These are phyloP conservation scores for Typha latifolia DNA, from an alignment of 176 grass and related monocot species.

Conservation along the genomic window DNA sequence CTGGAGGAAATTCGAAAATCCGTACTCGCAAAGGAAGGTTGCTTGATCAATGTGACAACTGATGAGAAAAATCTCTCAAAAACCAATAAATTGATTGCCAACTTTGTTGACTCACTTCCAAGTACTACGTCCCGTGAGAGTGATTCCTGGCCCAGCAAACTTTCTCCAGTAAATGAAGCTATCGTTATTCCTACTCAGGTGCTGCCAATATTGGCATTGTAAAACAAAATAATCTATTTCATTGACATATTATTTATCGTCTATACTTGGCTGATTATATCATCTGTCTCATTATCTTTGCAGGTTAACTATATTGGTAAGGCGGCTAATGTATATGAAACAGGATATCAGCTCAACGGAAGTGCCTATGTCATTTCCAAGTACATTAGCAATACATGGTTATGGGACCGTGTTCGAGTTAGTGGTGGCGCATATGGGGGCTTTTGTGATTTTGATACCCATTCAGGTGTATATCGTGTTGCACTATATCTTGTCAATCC, in stretches of 20 bases:
- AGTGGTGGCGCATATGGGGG: conserved; percentile 98
- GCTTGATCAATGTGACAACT: conserved; percentile 77
- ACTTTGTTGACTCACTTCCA: conserved; percentile 86
- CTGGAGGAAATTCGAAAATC: conserved; percentile 83
- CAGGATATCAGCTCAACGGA: conserved; percentile 87
- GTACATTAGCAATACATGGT: conserved; percentile 86
- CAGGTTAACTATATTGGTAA: conserved; percentile 99
- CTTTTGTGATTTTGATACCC: conserved; percentile 96
- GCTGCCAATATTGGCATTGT: not conserved
- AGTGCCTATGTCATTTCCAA: conserved; percentile 97
- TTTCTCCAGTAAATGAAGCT: conserved; percentile 81
- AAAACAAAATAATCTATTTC: not conserved
- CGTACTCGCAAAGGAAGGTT: conserved; percentile 63
- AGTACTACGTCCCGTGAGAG: conserved; percentile 31
- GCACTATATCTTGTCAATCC: not conserved
- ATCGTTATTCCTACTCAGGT: conserved; percentile 98
- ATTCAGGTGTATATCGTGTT: conserved; percentile 57
- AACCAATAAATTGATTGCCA: conserved; percentile 52
- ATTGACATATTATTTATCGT: not conserved
- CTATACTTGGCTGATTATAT: no score
- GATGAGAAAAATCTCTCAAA: conserved; percentile 86
- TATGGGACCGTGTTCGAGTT: conserved; percentile 93
- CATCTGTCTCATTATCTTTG: conserved; percentile 13
- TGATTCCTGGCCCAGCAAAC: conserved; percentile 56
- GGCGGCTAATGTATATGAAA: conserved; percentile 81